A percentile compares a stretch with the other conserved stretches of the same genome.
phyloP scores from a whole-genome alignment of 345 rosid genomes.

The Syzygium aqueum region DNA sequence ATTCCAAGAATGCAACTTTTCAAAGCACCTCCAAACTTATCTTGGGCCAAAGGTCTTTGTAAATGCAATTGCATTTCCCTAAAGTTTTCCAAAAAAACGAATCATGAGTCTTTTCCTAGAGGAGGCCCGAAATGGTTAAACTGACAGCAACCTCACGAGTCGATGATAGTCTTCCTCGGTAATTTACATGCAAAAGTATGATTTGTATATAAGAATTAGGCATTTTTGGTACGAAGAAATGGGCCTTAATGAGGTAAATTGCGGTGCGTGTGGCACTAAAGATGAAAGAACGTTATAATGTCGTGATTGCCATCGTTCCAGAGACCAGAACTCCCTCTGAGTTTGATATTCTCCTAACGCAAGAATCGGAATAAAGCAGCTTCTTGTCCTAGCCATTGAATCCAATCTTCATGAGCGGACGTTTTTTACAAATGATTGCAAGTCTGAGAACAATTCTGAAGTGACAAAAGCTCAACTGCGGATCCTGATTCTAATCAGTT shows the following conservation, averaged over 20 bases:
- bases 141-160: not conserved
- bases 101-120: too few species aligned
- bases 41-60: too few species aligned
- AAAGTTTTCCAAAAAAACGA: too few species aligned
- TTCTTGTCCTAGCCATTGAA: conserved; percentile 21
- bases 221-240: not conserved
- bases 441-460: not conserved
- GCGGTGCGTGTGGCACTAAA: not conserved
- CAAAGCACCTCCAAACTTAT: too few species aligned
- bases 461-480: not conserved
- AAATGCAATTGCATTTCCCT: too few species aligned
- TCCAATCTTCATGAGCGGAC: conserved; percentile 4
- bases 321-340: not conserved
- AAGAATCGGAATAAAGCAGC: not conserved
- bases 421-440: not conserved
- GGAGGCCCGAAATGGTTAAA: conserved; percentile 31
- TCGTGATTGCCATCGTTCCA: not conserved
- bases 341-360: not conserved
- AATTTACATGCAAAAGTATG: not conserved
- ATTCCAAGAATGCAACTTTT: too few species aligned
- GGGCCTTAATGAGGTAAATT: not conserved
- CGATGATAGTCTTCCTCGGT: not conserved
- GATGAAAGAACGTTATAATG: not conserved
- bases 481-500: not conserved
- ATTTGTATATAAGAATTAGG: not conserved